Evolutionary conservation across 1,284 basidiomycete species (phyloP).

Genomic region (Apiotrichum porosum): DNA sequence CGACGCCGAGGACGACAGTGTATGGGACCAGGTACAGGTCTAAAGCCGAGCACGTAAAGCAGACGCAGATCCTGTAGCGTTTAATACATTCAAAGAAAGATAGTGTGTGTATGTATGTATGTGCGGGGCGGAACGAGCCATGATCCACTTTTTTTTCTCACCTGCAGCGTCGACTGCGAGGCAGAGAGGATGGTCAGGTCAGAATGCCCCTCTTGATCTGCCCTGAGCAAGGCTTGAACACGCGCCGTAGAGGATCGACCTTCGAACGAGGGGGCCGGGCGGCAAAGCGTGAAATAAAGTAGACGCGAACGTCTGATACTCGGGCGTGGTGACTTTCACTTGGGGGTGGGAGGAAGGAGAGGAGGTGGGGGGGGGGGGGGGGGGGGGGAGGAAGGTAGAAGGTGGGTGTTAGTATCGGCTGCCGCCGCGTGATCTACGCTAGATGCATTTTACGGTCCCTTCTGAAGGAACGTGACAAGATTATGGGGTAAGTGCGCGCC

Average conservation of each 20-base stretch:
- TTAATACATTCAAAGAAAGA: no score
- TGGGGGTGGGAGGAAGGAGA: neutral
- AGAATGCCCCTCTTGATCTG: conserved; percentile 34
- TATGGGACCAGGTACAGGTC: no score
- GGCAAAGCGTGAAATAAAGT: no score
- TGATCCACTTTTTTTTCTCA: conserved; percentile 1
- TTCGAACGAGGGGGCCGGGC: no score
- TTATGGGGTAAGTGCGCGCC: conserved; percentile 25
- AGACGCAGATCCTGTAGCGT: no score
- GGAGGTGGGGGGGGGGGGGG: neutral
- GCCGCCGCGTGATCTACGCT: no score
- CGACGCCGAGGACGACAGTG: conserved; percentile 28
- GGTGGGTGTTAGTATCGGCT: neutral
- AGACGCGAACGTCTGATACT: no score
- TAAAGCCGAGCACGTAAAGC: no score
- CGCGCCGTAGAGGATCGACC: conserved; percentile 1
- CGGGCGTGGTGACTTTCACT: no score
- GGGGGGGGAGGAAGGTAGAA: neutral
- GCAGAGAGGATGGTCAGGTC: conserved; percentile 25
- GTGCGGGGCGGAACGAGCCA: conserved; percentile 39
- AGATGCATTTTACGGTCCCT: conserved; percentile 21
- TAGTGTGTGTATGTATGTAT: conserved; percentile 8
- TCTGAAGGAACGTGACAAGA: conserved; percentile 25
- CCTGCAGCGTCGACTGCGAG: conserved; percentile 5
- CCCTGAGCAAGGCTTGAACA: conserved; percentile 12